Evolutionary conservation across 1,139 yeast species (phyloP).

Genomic region (Saccharomyces hybrid): DNA sequence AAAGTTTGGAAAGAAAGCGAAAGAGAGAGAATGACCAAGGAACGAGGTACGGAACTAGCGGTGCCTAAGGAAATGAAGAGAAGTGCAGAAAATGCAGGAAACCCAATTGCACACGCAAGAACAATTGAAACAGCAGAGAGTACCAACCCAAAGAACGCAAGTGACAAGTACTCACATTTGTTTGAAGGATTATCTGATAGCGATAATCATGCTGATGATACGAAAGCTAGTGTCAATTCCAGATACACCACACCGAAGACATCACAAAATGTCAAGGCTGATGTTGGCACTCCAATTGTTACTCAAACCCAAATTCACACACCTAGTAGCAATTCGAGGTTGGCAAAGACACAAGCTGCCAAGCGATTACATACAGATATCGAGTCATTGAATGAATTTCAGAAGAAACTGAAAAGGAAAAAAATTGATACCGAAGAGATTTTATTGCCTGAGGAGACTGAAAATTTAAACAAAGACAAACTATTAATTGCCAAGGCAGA

Average conservation of each 20-base stretch:
- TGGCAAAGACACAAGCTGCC: conserved; percentile 64
- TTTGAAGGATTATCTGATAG: conserved; percentile 4
- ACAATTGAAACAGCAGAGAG: not conserved
- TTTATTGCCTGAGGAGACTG: conserved; percentile 32
- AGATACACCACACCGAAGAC: not conserved
- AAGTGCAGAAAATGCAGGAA: not conserved
- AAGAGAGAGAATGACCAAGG: not conserved
- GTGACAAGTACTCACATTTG: not conserved
- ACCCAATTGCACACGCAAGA: not conserved
- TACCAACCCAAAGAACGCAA: not conserved
- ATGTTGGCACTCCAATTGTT: not conserved
- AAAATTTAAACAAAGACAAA: conserved; percentile 25
- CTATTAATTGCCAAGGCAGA: conserved; percentile 19
- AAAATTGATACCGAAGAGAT: conserved; percentile 14
- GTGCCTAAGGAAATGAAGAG: not conserved
- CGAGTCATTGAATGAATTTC: conserved; percentile 57
- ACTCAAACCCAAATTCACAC: not conserved
- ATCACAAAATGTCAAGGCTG: not conserved
- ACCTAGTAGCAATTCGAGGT: conserved; percentile 24
- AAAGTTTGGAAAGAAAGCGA: not conserved
- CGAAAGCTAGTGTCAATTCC: not conserved
- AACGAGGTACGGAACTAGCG: not conserved
- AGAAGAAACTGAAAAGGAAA: conserved; percentile 33
- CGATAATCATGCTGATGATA: not conserved
- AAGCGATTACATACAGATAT: conserved; percentile 60